These are phyloP conservation scores for Paecilomyces sp. DNA, from an alignment of 2,329 filamentous ascomycete species.

Conservation along the genomic window DNA sequence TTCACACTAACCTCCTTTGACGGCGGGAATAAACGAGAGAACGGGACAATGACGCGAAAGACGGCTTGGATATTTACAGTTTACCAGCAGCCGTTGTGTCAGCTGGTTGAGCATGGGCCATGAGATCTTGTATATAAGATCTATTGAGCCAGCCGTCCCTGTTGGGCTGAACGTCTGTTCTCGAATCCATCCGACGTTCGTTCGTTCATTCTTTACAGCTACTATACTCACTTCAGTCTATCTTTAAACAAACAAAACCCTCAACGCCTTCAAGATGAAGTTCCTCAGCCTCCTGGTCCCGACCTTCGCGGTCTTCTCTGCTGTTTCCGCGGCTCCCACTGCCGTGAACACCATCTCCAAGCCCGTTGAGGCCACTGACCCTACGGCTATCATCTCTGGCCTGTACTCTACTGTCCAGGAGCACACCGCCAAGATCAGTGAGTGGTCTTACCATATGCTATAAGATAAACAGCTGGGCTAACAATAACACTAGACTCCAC, in stretches of 20 bases:
- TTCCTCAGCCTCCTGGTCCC: not conserved
- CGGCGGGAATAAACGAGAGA: not conserved
- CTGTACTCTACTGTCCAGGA: not conserved
- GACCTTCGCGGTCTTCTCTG: not conserved
- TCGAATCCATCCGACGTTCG: not conserved
- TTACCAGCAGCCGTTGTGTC: not conserved
- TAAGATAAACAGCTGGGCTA: not conserved
- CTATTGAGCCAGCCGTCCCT: not conserved
- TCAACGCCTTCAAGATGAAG: not conserved
- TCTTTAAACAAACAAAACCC: not conserved
- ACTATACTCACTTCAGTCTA: not conserved
- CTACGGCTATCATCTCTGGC: not conserved
- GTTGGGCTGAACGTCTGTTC: not conserved
- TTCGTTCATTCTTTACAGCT: not conserved
- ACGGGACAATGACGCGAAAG: not conserved
- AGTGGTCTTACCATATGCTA: not conserved
- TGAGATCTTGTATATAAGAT: not conserved
- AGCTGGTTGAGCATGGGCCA: not conserved
- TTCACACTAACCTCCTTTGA: not conserved
- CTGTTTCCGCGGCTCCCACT: not conserved
- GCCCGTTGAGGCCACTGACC: not conserved
- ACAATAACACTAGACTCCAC: not conserved
- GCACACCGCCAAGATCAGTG: not conserved
- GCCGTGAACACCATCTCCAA: not conserved
- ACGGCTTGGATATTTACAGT: not conserved